Evolutionary conservation across 768 basidiomycete species (phyloP), one percentile per base, ranked within the genome.

Genomic region (Hygrophoropsis aurantiaca): DNA sequence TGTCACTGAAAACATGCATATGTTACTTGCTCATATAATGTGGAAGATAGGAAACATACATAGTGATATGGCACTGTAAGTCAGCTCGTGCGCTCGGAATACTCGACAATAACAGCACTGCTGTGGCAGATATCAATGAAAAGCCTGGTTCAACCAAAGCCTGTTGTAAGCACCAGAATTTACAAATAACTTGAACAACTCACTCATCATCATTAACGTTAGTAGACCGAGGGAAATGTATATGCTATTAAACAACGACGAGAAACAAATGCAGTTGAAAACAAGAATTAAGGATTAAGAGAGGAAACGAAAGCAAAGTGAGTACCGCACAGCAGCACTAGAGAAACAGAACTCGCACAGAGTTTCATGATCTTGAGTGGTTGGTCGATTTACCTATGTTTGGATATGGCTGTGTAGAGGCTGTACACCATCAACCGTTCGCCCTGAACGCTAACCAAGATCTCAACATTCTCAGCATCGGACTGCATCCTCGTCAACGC

Each of bases 311-410:
- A 21, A n/a, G n/a, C 11, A 34, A 34, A 16, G 36, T 6, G 36
- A 38, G 16, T 38, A 38, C 36, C 36, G 36, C 36, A 38, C 36
- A 38, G 36, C 36, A 38, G 36, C n/a, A 38, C 36, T 38, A n/a
- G 27, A 30, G 27, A 13, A 30, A 30, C 27, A 30, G 27, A 30
- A 30, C 7, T 6, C 6, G 27, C 7, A 30, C 6, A 6, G 27
- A 13, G 13, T 6, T 6, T 7, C 27, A 13, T 30, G 27, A 30
- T 30, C 27, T 30, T 30, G 27, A 30, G 13, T 30, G 7, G 27
- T 30, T 30, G 27, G 27, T 6, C 6, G 27, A 30, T 30, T 30
- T 30, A 13, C 13, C 6, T 30, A 30, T 30, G 27, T 30, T 30
- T 30, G 27, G 7, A 6, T 6, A 13, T 6, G 13, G 27, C 27